Evolutionary conservation across 1,284 basidiomycete genomes (phyloP).

Genomic region (Ceratobasidium sp.): DNA sequence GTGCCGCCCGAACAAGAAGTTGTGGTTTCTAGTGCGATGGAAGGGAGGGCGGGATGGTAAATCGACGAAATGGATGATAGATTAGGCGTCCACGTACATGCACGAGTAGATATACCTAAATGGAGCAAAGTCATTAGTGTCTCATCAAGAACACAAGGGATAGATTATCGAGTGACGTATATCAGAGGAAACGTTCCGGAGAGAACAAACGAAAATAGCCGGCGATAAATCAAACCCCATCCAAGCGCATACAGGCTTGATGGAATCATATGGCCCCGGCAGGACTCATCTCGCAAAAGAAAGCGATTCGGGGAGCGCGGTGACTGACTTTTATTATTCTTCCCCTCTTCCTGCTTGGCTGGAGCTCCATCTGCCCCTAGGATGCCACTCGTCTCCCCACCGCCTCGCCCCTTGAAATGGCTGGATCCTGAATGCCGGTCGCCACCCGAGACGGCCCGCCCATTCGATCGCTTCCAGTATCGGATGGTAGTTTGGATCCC

Average conservation of each 20-base stretch:
- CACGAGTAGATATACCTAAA: too few species aligned
- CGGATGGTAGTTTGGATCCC: background rate
- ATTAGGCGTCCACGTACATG: too few species aligned
- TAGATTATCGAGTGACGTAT: too few species aligned
- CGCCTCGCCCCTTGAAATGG: background rate
- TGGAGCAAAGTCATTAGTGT: too few species aligned
- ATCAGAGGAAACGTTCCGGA: background rate
- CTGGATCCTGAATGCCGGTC: constrained; percentile 17
- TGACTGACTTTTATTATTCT: background rate
- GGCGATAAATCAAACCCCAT: constrained; percentile 37
- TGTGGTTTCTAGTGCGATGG: background rate
- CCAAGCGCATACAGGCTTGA: constrained; percentile 15
- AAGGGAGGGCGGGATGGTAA: background rate
- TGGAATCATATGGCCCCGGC: constrained; percentile 44
- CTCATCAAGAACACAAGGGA: too few species aligned
- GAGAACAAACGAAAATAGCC: constrained; percentile 36
- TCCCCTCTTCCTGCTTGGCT: background rate
- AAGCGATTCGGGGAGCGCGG: constrained; percentile 4
- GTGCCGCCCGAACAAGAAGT: too few species aligned
- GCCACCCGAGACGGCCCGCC: constrained; percentile 30
- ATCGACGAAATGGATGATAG: background rate
- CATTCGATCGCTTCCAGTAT: background rate
- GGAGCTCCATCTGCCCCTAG: constrained; percentile 5
- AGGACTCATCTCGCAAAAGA: constrained; percentile 29
- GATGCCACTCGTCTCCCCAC: constrained; percentile 27